Base-by-base conservation (phyloP, 768 basidiomycete genomes). In the Pleurotus salmoneostramineus region DNA sequence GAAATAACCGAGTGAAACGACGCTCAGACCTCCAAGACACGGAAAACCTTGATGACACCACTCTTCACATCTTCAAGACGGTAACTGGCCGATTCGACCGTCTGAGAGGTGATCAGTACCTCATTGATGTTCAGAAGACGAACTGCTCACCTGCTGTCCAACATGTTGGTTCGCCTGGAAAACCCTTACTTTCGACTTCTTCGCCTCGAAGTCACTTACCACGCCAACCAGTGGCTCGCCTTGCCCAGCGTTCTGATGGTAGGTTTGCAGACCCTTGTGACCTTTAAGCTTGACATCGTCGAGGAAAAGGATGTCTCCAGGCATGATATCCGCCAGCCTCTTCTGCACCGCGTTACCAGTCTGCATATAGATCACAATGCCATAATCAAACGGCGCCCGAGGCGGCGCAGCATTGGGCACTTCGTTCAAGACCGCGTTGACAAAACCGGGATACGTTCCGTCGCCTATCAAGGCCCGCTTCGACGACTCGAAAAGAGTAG, bases 81-180 rank as follows among this genome's bases (percentile, higher is more conserved):
- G 74, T 95, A 96, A 65, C 89, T 94, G n/a, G 83, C 87, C 50
- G 77, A 78, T 65, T 93, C 92, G 33, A 93, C 87, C 61, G 76
- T 78, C 74, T 77, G 60, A 2, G 61, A 45, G 59, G 35, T 27
- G 32, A 59, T 7, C 44, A 47, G 47, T 27, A 58, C 49, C 33
- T 34, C 21, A 50, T 44, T n/a, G 45, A 54, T 14, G n/a, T 31
- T 34, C 32, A 48, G 45, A 17, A 50, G 34, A 57, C 21, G 42
- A 44, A 63, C 61, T 37, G 76, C 83, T 60, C 60, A 88, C 89
- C 82, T 91, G 89, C 62, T 87, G 89, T 49, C 90, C 86, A 65
- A 90, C 88, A 64, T 88, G 89, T 67, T 89, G 85, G 69, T 92
- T 94, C 55, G 93, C 93, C 69, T 95, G 92, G 69, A 88, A 88